phyloP scores from a whole-genome alignment of 1,139 yeast genomes.

The Dujonia santamariae region DNA sequence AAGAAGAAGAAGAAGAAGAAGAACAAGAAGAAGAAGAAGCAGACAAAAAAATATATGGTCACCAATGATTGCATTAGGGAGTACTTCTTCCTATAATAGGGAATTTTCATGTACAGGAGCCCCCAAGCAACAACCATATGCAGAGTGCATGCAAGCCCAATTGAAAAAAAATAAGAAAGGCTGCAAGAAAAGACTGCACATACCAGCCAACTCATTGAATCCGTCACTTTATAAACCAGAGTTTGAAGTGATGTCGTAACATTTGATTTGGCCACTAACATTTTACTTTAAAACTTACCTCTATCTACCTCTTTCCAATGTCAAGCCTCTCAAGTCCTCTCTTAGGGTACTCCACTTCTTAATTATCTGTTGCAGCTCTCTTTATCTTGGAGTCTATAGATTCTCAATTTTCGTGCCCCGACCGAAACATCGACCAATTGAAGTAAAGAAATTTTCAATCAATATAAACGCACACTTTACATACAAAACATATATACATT shows the following conservation, averaged over 20 bases:
- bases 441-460: conserved; percentile 6
- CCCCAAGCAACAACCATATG: neutral
- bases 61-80: no score
- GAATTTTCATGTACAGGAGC: neutral
- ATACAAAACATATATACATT: neutral
- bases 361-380: no score
- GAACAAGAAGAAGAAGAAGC: neutral
- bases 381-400: no score
- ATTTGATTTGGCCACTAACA: no score
- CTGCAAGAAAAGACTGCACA: no score
- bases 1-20: neutral
- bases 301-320: neutral
- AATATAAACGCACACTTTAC: conserved; percentile 1
- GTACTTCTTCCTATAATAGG: no score
- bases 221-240: no score
- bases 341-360: neutral
- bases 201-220: no score
- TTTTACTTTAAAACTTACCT: no score
- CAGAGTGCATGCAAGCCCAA: neutral
- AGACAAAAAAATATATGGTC: no score
- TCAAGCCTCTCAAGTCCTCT: neutral
- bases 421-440: conserved; percentile 8
- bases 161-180: no score
- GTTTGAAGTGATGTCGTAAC: no score
- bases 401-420: conserved; percentile 1